Base-by-base conservation (phyloP, 108 stramenopile genomes). In the Asterionellopsis glacialis region DNA sequence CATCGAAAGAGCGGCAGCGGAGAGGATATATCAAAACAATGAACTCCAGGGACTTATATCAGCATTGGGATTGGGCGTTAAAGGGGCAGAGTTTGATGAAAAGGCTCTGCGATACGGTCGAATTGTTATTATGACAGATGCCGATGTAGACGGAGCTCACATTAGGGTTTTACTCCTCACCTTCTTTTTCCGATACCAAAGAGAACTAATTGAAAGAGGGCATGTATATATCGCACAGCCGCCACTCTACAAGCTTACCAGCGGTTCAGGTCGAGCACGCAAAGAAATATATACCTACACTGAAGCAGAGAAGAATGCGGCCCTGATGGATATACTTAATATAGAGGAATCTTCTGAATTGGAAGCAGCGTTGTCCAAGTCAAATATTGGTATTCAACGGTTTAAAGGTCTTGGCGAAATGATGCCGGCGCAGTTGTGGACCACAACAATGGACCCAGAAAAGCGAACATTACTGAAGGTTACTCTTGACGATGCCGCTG, bases 51-150 rank as follows among this genome's bases (percentile, higher is more conserved):
- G 93, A 14, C 64, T 97, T 21, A 95, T 97, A 51, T 87, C 87
- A 22, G 96, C 96, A 9, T 64, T 95, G 43, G 96, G 96, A 11
- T 65, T 97, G 53, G 93, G 93, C 14, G 76, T 96, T 28, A 94
- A 94, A 64, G 93, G 93, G 33, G 65, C 85, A 10, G 88, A 89
- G 22, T 88, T 97, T 57, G 86, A 97, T 41, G 57, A 67, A 16
- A 63, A 61, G 38, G 51, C 82, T 11, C 77, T 97, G 14, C 75
- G 96, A 26, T 79, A 82, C 51, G 81, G 82, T 66, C 73, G 88
- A 53, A 88, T 97, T 61, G 76, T 97, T 21, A 84, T 97, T 63
- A 97, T 97, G 96, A 97, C 96, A 4, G 96, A 97, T 77, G 96
- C 96, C 11, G 96, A 97, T 79, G 96, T 97, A 23, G 96, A 97